A percentile compares a stretch with the other conserved stretches of the same genome.
These are phyloP conservation scores for Ascodesmis nigricans DNA, from an alignment of 495 filamentous ascomycete species.

Conservation along the genomic window DNA sequence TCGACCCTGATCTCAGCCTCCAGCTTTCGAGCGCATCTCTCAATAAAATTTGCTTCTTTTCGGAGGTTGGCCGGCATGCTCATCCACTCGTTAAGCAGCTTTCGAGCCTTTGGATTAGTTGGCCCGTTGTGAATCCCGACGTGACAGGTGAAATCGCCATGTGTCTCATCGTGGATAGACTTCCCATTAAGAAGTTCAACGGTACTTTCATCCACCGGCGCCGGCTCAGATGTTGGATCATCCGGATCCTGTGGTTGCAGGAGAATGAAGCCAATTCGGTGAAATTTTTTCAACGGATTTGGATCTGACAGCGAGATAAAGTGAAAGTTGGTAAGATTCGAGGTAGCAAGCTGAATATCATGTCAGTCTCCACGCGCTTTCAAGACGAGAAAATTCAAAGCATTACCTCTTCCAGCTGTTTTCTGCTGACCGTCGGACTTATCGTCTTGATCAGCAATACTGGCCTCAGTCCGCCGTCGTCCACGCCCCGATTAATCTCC, in stretches of 20 bases:
- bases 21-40: conserved; percentile 38
- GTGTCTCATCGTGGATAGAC: conserved; percentile 75
- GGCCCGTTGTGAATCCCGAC: conserved; percentile 88
- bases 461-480: conserved; percentile 32
- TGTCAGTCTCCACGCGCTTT: no score
- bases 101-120: conserved; percentile 56
- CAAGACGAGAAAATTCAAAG: no score
- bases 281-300: conserved; percentile 87
- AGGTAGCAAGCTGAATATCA: conserved; percentile 39
- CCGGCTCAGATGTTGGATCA: conserved; percentile 47
- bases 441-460: conserved; percentile 95
- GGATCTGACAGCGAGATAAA: conserved; percentile 49
- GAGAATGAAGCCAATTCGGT: conserved; percentile 94
- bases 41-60: conserved; percentile 19
- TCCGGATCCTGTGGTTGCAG: conserved; percentile 17
- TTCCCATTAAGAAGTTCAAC: conserved; percentile 87
- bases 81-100: conserved; percentile 40
- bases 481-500: conserved; percentile 27
- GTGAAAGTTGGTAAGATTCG: conserved; percentile 20
- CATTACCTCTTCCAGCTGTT: conserved; percentile 56
- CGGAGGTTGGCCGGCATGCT: conserved; percentile 21
- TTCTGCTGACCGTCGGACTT: conserved; percentile 85
- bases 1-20: conserved; percentile 52
- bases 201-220: conserved; percentile 48
- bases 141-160: conserved; percentile 91